phyloP scores from a whole-genome alignment of 2,329 filamentous ascomycete species.

The Epichloe baconii region DNA sequence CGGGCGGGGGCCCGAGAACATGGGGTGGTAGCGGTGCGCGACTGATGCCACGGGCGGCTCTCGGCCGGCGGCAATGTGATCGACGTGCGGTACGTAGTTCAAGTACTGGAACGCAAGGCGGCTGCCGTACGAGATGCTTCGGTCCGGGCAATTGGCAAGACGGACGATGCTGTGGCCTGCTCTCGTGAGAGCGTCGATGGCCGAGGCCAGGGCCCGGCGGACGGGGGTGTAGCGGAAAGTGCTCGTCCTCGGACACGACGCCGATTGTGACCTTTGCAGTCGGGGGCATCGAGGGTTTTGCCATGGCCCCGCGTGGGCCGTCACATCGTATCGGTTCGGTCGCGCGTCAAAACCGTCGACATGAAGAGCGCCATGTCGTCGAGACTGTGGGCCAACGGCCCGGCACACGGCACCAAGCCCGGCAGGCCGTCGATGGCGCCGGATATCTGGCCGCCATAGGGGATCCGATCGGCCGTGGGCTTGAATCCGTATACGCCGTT shows the following conservation, averaged over 20 bases:
- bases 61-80: not conserved
- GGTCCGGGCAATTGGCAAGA: constrained; percentile 14
- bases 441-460: constrained; percentile 17
- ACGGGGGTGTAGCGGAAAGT: constrained; percentile 39
- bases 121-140: constrained; percentile 1
- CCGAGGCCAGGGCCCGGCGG: constrained; percentile 27
- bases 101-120: constrained; percentile 6
- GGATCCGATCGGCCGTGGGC: constrained; percentile 44
- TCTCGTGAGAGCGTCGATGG: constrained; percentile 22
- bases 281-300: constrained; percentile 12
- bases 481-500: constrained; percentile 43
- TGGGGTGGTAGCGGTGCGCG: not conserved
- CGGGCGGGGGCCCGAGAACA: not conserved
- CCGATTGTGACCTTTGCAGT: constrained; percentile 29
- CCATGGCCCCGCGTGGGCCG: constrained; percentile 32
- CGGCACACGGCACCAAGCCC: constrained; percentile 24
- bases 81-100: not conserved
- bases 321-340: constrained; percentile 32
- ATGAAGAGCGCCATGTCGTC: constrained; percentile 17
- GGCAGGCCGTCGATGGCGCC: constrained; percentile 4
- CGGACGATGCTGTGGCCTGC: constrained; percentile 32
- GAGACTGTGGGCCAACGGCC: constrained; percentile 28
- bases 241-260: constrained; percentile 30
- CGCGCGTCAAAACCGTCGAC: constrained; percentile 24
- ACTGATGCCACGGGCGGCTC: constrained; percentile 1